Evolutionary conservation across 2,329 filamentous ascomycete genomes (phyloP), one percentile per base, ranked within the genome.

Genomic region (Botrytis fabae): DNA sequence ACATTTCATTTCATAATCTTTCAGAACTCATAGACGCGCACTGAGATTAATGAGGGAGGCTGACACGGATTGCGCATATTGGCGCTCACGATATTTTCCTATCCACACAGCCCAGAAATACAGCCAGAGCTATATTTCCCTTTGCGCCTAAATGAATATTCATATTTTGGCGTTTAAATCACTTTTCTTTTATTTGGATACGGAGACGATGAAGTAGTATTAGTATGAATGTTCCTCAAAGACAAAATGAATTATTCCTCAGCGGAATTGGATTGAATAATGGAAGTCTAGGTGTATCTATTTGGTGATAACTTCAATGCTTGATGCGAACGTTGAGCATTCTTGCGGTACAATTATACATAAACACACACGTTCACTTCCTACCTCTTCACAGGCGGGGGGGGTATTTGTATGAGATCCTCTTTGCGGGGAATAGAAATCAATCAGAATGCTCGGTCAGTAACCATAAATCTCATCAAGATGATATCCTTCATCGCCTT

Each of bases 51-150:
- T 16, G 77, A 77, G 42, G 79, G 74, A 40, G 84, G 80, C 78
- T 84, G 85, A 14, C 74, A 75, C 9, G 79, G 68, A n/a, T 82
- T 82, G 6, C 83, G 82, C 18, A 85, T 82, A 74, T 79, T 83
- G 38, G 82, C 80, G 40, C 82, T 80, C 22, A 85, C 80, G 62
- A 61, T 78, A 76, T 84, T 83, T 38, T 77, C 71, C 69, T 81
- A 80, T 10, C 77, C 78, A 57, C 81, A 74, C n/a, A 81, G 76
- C 8, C 82, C 80, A 28, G 80, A 74, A 62, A 83, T 76, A 32
- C 81, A 79, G 20, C 82, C 81, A 77, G 68, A 40, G 83, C 83
- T 22, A 84, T 74, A 61, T 83, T 83, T 18, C 82, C 83, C 38
- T 81, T 84, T 77, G 80, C 80, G 40, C 82, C 82, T 57, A 84